Evolutionary conservation across 2,329 filamentous ascomycete genomes (phyloP).

Genomic region (Coniochaeta sp.): DNA sequence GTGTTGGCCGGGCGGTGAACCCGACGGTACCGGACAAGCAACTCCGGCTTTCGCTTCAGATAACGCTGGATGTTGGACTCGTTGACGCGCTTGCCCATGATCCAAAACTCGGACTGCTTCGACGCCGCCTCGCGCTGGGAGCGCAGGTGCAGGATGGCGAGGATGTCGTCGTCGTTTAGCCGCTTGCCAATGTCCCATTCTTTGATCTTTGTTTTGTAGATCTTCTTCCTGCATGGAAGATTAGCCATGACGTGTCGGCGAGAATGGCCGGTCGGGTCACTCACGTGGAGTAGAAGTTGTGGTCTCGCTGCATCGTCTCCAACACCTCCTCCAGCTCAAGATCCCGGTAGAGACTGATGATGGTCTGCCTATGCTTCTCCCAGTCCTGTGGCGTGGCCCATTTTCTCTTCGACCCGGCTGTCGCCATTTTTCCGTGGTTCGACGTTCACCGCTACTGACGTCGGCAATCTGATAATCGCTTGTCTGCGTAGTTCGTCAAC

Average conservation of each 20-base stretch:
- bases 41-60: constrained; percentile 28
- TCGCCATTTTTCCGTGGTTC: background rate
- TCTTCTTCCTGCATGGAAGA: constrained; percentile 22
- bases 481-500: background rate
- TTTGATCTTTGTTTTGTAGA: constrained; percentile 35
- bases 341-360: background rate
- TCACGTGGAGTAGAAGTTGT: constrained; percentile 6
- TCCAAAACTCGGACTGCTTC: constrained; percentile 26
- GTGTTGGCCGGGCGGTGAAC: constrained; percentile 1
- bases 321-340: constrained; percentile 4
- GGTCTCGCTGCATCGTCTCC: constrained; percentile 3
- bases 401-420: constrained; percentile 27
- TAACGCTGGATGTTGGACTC: constrained; percentile 32
- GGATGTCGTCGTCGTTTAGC: constrained; percentile 31
- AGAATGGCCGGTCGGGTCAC: background rate
- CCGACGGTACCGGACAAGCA: constrained; percentile 19
- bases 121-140: constrained; percentile 26
- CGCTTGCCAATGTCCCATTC: constrained; percentile 35
- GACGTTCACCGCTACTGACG: background rate
- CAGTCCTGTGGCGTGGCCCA: constrained; percentile 26
- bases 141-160: constrained; percentile 29
- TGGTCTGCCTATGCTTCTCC: background rate
- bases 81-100: constrained; percentile 30
- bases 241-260: background rate
- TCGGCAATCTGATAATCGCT: background rate